Evolutionary conservation across 371 early-diverging fungal species (phyloP).

Genomic region (Mucor piriformis): DNA sequence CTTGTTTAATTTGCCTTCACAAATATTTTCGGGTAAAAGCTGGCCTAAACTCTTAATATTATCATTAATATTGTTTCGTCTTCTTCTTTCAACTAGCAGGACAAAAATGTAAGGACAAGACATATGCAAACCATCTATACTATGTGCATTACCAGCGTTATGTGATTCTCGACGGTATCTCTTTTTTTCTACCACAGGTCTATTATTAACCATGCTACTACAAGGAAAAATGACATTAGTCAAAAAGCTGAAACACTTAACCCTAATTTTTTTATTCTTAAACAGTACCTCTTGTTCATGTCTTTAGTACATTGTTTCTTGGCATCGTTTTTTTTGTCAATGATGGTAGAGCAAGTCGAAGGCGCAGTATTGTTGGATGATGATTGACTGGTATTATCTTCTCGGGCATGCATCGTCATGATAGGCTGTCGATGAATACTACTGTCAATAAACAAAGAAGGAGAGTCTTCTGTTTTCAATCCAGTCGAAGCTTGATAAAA

Average conservation of each 20-base stretch:
- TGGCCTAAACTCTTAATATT: slow-evolving; percentile 18
- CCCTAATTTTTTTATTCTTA: not conserved
- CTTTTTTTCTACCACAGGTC: not conserved
- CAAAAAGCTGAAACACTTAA: not conserved
- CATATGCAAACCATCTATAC: not conserved
- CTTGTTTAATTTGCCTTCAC: slow-evolving; percentile 60
- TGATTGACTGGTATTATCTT: not conserved
- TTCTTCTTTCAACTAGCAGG: slow-evolving; percentile 17
- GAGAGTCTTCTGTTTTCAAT: not conserved
- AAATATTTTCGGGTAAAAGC: slow-evolving; percentile 20
- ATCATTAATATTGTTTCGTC: slow-evolving; percentile 25
- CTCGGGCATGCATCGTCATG: slow-evolving; percentile 3
- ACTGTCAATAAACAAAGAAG: slow-evolving; percentile 7
- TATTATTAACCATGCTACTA: not conserved
- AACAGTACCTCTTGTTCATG: not conserved
- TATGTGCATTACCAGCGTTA: slow-evolving; percentile 12
- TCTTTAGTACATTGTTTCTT: not conserved
- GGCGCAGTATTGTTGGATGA: not conserved
- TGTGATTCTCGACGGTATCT: slow-evolving; percentile 19
- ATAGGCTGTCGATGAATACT: not conserved
- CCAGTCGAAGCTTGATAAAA: not conserved
- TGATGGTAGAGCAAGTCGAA: not conserved
- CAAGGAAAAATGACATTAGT: not conserved
- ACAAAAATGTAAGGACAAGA: too few species aligned
- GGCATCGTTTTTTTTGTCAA: not conserved